phyloP scores from a whole-genome alignment of 2,329 filamentous ascomycete species.

The Beauveria medogensis region DNA sequence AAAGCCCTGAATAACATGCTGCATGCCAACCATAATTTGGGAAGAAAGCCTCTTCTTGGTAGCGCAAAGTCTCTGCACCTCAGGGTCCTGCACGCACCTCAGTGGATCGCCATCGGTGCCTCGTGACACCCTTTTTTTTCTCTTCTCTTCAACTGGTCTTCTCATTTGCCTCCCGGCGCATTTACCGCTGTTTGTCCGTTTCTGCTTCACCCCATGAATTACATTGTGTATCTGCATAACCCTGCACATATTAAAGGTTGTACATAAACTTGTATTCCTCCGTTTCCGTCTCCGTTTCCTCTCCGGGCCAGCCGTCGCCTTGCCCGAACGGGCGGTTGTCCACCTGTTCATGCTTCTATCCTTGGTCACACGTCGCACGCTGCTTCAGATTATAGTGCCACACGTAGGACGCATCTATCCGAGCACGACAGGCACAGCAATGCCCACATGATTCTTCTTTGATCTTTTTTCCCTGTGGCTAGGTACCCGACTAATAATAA shows the following conservation, averaged over 20 bases:
- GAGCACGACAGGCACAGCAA: no score
- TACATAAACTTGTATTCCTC: no score
- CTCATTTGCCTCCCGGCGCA: background rate
- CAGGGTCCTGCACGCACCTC: background rate
- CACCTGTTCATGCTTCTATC: background rate
- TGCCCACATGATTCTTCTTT: no score
- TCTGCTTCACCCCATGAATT: background rate
- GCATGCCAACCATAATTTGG: background rate
- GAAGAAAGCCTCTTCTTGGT: background rate
- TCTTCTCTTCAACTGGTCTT: background rate
- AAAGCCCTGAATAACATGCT: background rate
- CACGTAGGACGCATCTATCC: background rate
- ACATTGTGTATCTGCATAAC: background rate
- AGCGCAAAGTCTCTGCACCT: background rate
- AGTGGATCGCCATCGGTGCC: background rate
- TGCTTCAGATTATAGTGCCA: background rate
- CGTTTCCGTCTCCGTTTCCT: no score
- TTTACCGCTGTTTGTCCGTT: background rate
- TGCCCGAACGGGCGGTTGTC: no score
- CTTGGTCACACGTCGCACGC: background rate
- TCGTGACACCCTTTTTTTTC: background rate
- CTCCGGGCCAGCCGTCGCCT: no score
- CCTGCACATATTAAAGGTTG: background rate
- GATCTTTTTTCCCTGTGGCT: no score
- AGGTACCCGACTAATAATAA: no score